phyloP scores from a whole-genome alignment of 2,329 filamentous ascomycete genomes.

The Xylaria sp. region DNA sequence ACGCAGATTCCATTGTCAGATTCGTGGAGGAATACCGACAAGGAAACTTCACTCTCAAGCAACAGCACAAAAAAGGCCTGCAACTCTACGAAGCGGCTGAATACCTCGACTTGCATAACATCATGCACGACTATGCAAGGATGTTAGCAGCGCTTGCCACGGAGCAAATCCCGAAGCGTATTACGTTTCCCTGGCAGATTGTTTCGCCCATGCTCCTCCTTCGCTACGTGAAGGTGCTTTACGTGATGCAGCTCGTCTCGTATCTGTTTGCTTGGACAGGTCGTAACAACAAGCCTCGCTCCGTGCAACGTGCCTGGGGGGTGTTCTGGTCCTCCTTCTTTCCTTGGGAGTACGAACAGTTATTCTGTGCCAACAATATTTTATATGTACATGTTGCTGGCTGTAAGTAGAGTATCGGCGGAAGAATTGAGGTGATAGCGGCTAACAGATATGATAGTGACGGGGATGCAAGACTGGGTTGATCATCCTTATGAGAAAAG shows the following conservation, averaged over 20 bases:
- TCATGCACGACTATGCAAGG: not conserved
- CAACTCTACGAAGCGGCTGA: not conserved
- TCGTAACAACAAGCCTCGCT: accelerated
- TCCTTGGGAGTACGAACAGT: conserved; percentile 31
- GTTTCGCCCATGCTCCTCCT: conserved; percentile 1
- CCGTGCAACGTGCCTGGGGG: conserved; percentile 11
- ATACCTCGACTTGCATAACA: not conserved
- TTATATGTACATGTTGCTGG: not conserved
- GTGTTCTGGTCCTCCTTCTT: conserved; percentile 16
- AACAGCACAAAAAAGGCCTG: not conserved
- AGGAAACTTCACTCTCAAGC: not conserved
- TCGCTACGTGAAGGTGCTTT: conserved; percentile 24
- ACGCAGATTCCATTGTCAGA: not conserved
- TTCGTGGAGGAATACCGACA: conserved; percentile 1
- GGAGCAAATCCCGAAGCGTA: not conserved
- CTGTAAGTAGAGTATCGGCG: not conserved
- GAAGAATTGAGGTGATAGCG: not conserved
- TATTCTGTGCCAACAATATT: conserved; percentile 8
- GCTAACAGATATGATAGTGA: conserved; percentile 1
- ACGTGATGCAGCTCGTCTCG: conserved; percentile 14
- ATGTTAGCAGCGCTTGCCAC: not conserved
- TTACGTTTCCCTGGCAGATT: not conserved
- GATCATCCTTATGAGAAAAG: not conserved
- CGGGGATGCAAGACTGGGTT: not conserved
- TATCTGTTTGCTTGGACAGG: conserved; percentile 12